Conservation (phyloP, 2,329 filamentous ascomycete genomes). For the Calycina herbarum region DNA sequence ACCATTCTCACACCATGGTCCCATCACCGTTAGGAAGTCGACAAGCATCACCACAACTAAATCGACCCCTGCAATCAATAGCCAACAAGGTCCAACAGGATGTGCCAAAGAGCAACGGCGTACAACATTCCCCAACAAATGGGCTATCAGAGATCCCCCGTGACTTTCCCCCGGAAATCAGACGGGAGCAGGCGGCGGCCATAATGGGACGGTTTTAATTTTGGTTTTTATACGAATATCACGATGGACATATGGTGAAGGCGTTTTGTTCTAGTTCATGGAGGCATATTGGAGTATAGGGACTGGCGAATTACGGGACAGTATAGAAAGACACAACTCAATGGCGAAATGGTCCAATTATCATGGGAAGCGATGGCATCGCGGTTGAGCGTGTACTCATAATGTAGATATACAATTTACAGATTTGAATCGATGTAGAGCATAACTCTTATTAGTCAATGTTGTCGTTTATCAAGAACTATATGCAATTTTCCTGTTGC, state of each 20-base stretch:
- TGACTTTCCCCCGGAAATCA: constrained; percentile 29
- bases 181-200: constrained; percentile 28
- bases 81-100: constrained; percentile 25
- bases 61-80: constrained; percentile 23
- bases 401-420: constrained; percentile 28
- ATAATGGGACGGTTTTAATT: constrained; percentile 32
- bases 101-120: constrained; percentile 24
- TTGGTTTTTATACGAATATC: constrained; percentile 29
- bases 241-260: constrained; percentile 29
- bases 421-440: constrained; percentile 5
- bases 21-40: constrained; percentile 37
- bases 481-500: too few species aligned
- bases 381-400: constrained; percentile 27
- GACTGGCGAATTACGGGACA: constrained; percentile 20
- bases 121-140: constrained; percentile 26
- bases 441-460: neutral
- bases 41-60: constrained; percentile 36
- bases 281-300: constrained; percentile 21
- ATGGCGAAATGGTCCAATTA: constrained; percentile 7
- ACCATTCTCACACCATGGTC: constrained; percentile 32
- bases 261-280: constrained; percentile 26
- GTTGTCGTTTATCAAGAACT: neutral
- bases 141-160: constrained; percentile 24
- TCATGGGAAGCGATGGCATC: constrained; percentile 7
- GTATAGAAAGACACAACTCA: constrained; percentile 23